Evolutionary conservation across 768 basidiomycete species (phyloP).

Genomic region (Solioccasus polychromus): DNA sequence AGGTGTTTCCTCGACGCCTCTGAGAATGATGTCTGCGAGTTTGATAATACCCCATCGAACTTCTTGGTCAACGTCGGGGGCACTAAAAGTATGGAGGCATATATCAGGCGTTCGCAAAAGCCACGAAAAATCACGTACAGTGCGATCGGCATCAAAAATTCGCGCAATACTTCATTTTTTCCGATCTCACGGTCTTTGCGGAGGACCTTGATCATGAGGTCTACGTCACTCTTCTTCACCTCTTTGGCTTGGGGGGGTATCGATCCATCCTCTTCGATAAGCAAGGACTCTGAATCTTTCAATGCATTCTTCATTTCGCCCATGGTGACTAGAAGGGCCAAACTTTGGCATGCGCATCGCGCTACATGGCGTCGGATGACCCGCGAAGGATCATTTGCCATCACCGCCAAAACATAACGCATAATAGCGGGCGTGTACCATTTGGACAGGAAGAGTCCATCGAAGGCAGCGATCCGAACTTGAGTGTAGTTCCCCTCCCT

Average conservation of each 20-base stretch:
- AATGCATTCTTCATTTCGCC: conserved; percentile 80
- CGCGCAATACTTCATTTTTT: conserved; percentile 73
- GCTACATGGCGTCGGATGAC: conserved; percentile 85
- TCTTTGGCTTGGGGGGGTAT: conserved; percentile 68
- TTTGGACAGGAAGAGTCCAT: conserved; percentile 85
- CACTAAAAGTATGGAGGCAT: conserved; percentile 38
- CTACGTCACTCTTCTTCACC: conserved; percentile 78
- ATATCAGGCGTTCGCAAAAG: background rate
- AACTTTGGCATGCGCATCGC: conserved; percentile 77
- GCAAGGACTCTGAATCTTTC: conserved; percentile 72
- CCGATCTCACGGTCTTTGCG: conserved; percentile 85
- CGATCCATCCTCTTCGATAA: conserved; percentile 86
- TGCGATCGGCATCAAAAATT: conserved; percentile 77
- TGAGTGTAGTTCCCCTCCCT: conserved; percentile 94
- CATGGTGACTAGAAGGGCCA: conserved; percentile 82
- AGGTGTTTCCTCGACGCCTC: conserved; percentile 75
- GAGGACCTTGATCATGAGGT: conserved; percentile 81
- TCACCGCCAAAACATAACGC: conserved; percentile 83
- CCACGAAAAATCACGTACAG: conserved; percentile 49
- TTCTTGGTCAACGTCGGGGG: conserved; percentile 77
- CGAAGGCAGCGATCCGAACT: conserved; percentile 91
- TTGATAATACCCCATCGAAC: conserved; percentile 91
- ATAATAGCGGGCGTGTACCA: conserved; percentile 84
- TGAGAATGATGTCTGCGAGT: conserved; percentile 83
- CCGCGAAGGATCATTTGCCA: conserved; percentile 82